Conservation (phyloP, 371 early-diverging fungal species). For the Sporodiniella umbellata region DNA sequence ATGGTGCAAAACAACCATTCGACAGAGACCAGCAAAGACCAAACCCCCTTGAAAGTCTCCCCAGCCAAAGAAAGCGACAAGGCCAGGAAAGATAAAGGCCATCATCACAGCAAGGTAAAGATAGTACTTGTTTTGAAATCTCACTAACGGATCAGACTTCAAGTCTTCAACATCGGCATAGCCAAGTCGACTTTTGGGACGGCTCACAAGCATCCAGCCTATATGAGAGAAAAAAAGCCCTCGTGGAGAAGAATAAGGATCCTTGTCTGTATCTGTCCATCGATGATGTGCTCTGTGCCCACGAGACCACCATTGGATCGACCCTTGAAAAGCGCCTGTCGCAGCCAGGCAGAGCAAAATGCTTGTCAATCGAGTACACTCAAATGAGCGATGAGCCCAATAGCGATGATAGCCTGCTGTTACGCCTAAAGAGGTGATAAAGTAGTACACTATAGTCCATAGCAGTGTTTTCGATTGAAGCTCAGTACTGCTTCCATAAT, state of each 20-base stretch:
- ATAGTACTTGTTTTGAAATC: constrained; percentile 84
- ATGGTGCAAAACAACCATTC: constrained; percentile 85
- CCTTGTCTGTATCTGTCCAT: constrained; percentile 86
- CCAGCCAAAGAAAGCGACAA: constrained; percentile 84
- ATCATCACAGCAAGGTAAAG: constrained; percentile 64
- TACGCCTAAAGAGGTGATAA: constrained; percentile 68
- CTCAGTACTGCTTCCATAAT: constrained; percentile 68
- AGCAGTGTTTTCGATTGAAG: constrained; percentile 67
- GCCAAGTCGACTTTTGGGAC: constrained; percentile 68
- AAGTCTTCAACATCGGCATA: constrained; percentile 84
- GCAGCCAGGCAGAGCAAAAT: constrained; percentile 62
- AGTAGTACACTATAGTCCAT: constrained; percentile 80
- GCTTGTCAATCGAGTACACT: constrained; percentile 53
- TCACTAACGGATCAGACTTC: constrained; percentile 72
- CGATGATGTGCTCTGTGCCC: constrained; percentile 90
- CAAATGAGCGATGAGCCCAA: constrained; percentile 76
- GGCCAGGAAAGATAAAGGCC: constrained; percentile 78
- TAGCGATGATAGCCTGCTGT: constrained; percentile 71
- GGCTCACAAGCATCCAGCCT: constrained; percentile 87
- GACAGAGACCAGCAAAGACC: constrained; percentile 77
- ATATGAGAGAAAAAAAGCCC: constrained; percentile 88
- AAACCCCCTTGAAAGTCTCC: constrained; percentile 90
- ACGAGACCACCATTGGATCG: constrained; percentile 83
- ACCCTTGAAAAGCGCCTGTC: constrained; percentile 78
- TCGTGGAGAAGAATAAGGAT: constrained; percentile 84